These are phyloP conservation scores for Neofusicoccum kwambonambiense DNA, from an alignment of 2,329 filamentous ascomycete species.

Conservation along the genomic window DNA sequence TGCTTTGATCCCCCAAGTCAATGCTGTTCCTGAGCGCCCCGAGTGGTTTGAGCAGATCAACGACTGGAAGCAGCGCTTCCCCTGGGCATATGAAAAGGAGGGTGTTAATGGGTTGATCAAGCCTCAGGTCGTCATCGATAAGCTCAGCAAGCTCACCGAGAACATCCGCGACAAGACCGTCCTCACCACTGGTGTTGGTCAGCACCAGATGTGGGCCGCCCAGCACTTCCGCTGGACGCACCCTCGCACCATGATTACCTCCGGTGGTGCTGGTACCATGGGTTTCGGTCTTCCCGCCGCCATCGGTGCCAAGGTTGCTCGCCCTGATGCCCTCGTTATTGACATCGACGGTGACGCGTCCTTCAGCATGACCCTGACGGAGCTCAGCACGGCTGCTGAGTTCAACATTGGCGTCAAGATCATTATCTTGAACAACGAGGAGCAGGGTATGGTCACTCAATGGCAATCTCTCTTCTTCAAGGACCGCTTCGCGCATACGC, in stretches of 20 bases:
- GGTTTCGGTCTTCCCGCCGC: constrained; percentile 91
- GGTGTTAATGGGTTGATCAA: constrained; percentile 80
- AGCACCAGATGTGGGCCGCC: constrained; percentile 98
- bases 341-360: constrained; percentile 99
- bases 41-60: constrained; percentile 91
- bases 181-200: constrained; percentile 91
- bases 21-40: constrained; percentile 64
- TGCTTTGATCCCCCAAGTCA: constrained; percentile 70
- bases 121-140: constrained; percentile 89
- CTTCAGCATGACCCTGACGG: constrained; percentile 97
- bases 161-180: constrained; percentile 79
- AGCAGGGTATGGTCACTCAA: constrained; percentile 98
- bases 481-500: constrained; percentile 87
- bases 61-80: constrained; percentile 89
- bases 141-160: constrained; percentile 79
- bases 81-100: constrained; percentile 79
- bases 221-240: constrained; percentile 95
- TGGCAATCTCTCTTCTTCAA: constrained; percentile 99
- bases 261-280: constrained; percentile 94
- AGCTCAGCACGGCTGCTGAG: constrained; percentile 87
- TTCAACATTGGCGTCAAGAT: constrained; percentile 97
- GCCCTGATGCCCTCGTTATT: constrained; percentile 79
- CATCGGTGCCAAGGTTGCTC: constrained; percentile 89
- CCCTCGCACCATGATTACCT: constrained; percentile 92
- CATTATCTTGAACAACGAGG: constrained; percentile 92